These are phyloP conservation scores for Dactylella cylindrospora DNA, from an alignment of 2,329 filamentous ascomycete species.

Conservation along the genomic window DNA sequence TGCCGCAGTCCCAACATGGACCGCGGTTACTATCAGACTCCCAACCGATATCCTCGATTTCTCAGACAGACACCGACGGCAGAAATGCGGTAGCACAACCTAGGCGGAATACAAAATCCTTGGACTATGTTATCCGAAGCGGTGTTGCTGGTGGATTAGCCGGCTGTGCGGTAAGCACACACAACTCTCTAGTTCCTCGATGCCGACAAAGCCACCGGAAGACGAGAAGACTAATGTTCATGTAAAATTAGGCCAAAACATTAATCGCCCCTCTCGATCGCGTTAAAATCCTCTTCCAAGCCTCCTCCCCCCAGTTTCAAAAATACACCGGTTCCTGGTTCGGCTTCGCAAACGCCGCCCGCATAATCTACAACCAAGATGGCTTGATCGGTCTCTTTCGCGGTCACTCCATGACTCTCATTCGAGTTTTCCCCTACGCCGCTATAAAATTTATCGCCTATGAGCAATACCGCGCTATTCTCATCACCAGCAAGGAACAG, in stretches of 20 bases:
- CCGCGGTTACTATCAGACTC: constrained; percentile 23
- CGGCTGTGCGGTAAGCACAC: constrained; percentile 76
- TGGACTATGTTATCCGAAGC: constrained; percentile 80
- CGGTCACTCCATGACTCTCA: constrained; percentile 88
- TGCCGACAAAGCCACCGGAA: background rate
- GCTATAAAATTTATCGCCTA: constrained; percentile 98
- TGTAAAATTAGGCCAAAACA: constrained; percentile 74
- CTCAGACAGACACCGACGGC: constrained; percentile 7
- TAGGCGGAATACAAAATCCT: constrained; percentile 25
- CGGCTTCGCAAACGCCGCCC: constrained; percentile 78
- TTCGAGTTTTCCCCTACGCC: constrained; percentile 95
- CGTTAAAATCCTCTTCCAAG: constrained; percentile 98
- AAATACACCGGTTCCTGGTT: constrained; percentile 90
- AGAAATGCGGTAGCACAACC: background rate
- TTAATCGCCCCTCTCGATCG: constrained; percentile 92
- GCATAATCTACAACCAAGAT: constrained; percentile 75
- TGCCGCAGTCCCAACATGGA: constrained; percentile 44
- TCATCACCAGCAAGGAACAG: constrained; percentile 71
- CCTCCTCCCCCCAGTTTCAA: constrained; percentile 86
- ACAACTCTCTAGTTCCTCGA: background rate
- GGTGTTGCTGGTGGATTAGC: constrained; percentile 85
- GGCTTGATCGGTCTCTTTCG: constrained; percentile 79
- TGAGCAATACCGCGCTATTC: constrained; percentile 80
- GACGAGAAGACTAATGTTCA: background rate
- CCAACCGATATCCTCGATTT: constrained; percentile 13